Evolutionary conservation across 2,329 filamentous ascomycete genomes (phyloP).

Genomic region (Plenodomus biglobosus): DNA sequence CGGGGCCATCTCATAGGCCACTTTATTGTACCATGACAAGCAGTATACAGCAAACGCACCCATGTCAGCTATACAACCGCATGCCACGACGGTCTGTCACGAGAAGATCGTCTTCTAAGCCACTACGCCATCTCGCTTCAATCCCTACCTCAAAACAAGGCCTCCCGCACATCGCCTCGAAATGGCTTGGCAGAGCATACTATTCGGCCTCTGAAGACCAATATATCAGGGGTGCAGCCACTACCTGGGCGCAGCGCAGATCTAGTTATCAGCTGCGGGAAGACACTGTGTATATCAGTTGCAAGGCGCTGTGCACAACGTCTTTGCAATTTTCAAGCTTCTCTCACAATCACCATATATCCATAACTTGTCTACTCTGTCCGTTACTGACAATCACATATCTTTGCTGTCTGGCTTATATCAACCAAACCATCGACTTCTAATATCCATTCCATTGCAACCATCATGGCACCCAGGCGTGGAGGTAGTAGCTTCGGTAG

Average conservation of each 20-base stretch:
- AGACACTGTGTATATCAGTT: slow-evolving; percentile 16
- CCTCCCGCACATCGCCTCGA: slow-evolving; percentile 5
- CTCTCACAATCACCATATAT: background rate
- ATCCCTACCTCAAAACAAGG: slow-evolving; percentile 14
- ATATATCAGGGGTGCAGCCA: slow-evolving; percentile 14
- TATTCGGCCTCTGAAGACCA: slow-evolving; percentile 16
- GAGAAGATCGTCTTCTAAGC: background rate
- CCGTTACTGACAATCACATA: background rate
- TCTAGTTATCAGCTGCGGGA: slow-evolving; percentile 12
- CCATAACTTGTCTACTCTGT: background rate
- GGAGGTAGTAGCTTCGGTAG: slow-evolving; percentile 12
- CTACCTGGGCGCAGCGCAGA: slow-evolving; percentile 11
- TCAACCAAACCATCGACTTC: background rate
- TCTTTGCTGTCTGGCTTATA: background rate
- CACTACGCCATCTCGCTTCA: slow-evolving; percentile 5
- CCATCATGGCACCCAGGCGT: slow-evolving; percentile 28
- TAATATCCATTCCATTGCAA: background rate
- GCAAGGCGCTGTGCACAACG: slow-evolving; percentile 10
- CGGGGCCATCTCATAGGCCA: background rate
- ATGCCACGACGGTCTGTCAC: background rate
- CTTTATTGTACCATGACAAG: background rate
- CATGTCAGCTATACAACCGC: background rate
- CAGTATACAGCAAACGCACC: background rate
- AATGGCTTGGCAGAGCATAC: slow-evolving; percentile 18
- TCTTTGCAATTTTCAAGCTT: slow-evolving; percentile 5